Evolutionary conservation across 805 yeast species (phyloP), one percentile per base, ranked within the genome.

Genomic region (Candida insectalens): DNA sequence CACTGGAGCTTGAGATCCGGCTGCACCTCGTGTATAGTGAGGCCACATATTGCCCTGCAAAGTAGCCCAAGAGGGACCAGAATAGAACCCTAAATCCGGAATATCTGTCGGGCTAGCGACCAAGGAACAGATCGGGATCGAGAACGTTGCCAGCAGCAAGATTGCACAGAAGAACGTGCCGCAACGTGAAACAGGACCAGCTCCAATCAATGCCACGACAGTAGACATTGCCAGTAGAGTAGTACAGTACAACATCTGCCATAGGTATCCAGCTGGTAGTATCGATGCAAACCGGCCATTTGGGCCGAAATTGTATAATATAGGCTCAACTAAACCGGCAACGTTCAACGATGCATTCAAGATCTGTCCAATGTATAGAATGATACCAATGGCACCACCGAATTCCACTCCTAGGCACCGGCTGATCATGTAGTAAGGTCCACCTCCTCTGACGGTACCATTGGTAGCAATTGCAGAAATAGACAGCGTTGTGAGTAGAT

Each of bases 371-470:
- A 92, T 66, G 50, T 81, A 94, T 55, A 92, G 92, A 17, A 92
- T 89, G 19, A 92, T 67, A 1, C 99, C 99, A 42, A 92, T 89
- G 4, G 96, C 82, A 3, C 98, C 98, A 19, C 99, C 99, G 58
- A 92, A 92, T 53, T 92, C 99, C 3, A 96, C 96, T 0, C 99
- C 99, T 40, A 92, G 62, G 22, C 95, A 80, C 44, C 99, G 68
- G 22, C 95, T 82, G 39, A 92, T 85, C 96, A 92, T 92, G 49
- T 87, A 92, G 53, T 92, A 92, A 0, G 97, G 96, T 31, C 99
- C 99, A 12, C 99, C 99, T 10, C 97, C 97, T 45, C 87, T 73
- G 3, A 92, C 97, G 0, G 94, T 85, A 16, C 99, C 99, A 51
- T 92, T 92, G 2, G 99, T 92, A 2, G 96, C 85, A 40, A 92